Evolutionary conservation across 345 rosid genomes (phyloP), one percentile per base, ranked within the genome.

Genomic region (Cardamine chenopodiifolia): DNA sequence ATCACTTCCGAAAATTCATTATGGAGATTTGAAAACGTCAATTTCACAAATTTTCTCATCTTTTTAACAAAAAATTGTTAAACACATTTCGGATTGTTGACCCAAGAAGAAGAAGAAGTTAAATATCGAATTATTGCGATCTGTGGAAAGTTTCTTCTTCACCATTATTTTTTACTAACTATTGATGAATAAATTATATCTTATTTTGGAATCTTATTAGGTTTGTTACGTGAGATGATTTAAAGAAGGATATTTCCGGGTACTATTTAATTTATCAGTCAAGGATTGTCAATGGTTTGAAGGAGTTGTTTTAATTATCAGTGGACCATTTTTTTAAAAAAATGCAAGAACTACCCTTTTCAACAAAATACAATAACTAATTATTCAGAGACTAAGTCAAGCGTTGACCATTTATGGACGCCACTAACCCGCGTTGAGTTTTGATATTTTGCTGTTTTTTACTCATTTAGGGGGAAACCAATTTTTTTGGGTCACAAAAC

Each of bases 361-460:
- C 32, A 29, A 29, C 32, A 29, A 29, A 29, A 29, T 6, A 29
- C 18, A 10, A n/a, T 17, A 32, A 35, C 23, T 3, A 42, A 68
- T 37, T n/a, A 68, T 68, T 37, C 23, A 23, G 9, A 68, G 18
- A 11, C 20, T 11, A 17, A 68, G 73, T 69, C 64, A 69, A 69
- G 53, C 5, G 3, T 54, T 37, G n/a, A 6, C n/a, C n/a, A n/a
- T n/a, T n/a, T n/a, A n/a, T n/a, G n/a, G n/a, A n/a, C n/a, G n/a
- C n/a, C n/a, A n/a, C n/a, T 8, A 26, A 3, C 28, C 4, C 28
- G 28, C 28, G 4, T 26, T 26, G 28, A 26, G 28, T 26, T 26
- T 26, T 26, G 3, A 3, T 26, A 3, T 26, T 26, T 26, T 26
- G 28, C 28, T 29, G 31, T 6, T 3, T 29, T 26, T 26, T 26